Evolutionary conservation across 768 basidiomycete genomes (phyloP), one percentile per base, ranked within the genome.

Genomic region (Rubroboletus satanas): DNA sequence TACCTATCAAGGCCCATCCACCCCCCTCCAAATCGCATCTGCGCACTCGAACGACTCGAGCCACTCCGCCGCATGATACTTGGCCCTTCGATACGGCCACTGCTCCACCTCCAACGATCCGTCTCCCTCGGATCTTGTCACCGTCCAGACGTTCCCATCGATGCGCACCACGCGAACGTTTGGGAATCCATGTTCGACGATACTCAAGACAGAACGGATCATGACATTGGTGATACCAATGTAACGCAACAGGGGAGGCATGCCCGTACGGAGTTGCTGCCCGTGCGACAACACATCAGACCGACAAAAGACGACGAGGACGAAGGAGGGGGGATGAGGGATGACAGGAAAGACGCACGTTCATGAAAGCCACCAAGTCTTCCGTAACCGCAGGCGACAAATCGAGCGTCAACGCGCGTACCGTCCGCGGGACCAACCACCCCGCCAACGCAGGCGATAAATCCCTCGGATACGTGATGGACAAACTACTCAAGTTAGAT

Each of bases 1-100:
- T 12, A 2, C 18, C 8, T 23, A 28, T 50, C 48, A 54, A 12
- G 43, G 8, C 10, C 49, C 38, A 18, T 41, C 57, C 2, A 68
- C 67, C 0, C 67, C 64, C 44, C 29, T 56, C 66, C 69, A 68
- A 14, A 75, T 62, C 29, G 83, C 84, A 56, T 84, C 81, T 57
- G 79, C 79, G 58, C 85, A 87, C 0, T 80, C 83, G 36, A 79
- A 66, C 75, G 83, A 83, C 65, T 85, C 83, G 23, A 88, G 71
- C 84, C 84, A 86, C 61, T 86, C 83, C 17, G 67, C 69, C 4
- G 76, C 74, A 56, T 83, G 79, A 58, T 81, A 82, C 57, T 72
- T 68, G 21, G 74, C 78, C 36, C 82, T 72, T 55, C 78, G 68
- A 54, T 76, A 77, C 5, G 84, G 77, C 81, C 84, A 87, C 52